These are phyloP conservation scores for Colletotrichum agaves DNA, from an alignment of 2,329 filamentous ascomycete genomes.

Conservation along the genomic window DNA sequence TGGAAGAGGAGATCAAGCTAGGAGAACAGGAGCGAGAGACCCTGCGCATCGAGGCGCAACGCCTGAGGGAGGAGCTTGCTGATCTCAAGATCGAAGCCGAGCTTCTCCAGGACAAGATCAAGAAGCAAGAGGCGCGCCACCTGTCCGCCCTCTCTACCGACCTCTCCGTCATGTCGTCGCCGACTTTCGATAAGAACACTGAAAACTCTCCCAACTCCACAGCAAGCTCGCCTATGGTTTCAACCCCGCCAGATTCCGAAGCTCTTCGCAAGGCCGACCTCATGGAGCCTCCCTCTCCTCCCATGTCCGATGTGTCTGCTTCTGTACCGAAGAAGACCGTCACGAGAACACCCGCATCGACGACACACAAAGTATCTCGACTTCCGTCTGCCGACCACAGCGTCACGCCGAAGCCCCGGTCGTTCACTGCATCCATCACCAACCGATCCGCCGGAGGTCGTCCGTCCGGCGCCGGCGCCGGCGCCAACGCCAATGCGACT, in stretches of 20 bases:
- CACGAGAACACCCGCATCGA: constrained; percentile 55
- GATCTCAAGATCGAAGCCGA: constrained; percentile 96
- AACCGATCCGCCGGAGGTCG: constrained; percentile 48
- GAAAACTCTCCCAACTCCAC: constrained; percentile 83
- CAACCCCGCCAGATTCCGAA: constrained; percentile 77
- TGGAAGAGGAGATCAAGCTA: constrained; percentile 93
- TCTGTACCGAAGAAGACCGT: constrained; percentile 21
- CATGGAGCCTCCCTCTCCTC: constrained; percentile 90
- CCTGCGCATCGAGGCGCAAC: constrained; percentile 89
- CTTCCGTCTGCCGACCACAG: constrained; percentile 46
- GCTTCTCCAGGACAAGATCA: constrained; percentile 92
- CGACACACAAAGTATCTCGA: constrained; percentile 60
- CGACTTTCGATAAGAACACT: constrained; percentile 77
- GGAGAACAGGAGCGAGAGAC: constrained; percentile 92
- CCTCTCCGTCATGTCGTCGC: constrained; percentile 73
- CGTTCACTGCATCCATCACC: constrained; percentile 50
- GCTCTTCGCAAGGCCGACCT: constrained; percentile 64
- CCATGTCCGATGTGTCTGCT: constrained; percentile 86
- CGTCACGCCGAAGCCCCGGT: constrained; percentile 62
- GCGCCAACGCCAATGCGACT: constrained; percentile 56
- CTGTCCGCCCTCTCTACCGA: constrained; percentile 70
- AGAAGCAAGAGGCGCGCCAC: constrained; percentile 72
- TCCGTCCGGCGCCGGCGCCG: constrained; percentile 57
- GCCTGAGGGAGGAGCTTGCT: constrained; percentile 88
- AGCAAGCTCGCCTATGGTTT: constrained; percentile 90